A percentile compares a stretch with the other conserved stretches of the same genome.
These are phyloP conservation scores for Knufia fluminis DNA, from an alignment of 2,329 filamentous ascomycete genomes.

Conservation along the genomic window DNA sequence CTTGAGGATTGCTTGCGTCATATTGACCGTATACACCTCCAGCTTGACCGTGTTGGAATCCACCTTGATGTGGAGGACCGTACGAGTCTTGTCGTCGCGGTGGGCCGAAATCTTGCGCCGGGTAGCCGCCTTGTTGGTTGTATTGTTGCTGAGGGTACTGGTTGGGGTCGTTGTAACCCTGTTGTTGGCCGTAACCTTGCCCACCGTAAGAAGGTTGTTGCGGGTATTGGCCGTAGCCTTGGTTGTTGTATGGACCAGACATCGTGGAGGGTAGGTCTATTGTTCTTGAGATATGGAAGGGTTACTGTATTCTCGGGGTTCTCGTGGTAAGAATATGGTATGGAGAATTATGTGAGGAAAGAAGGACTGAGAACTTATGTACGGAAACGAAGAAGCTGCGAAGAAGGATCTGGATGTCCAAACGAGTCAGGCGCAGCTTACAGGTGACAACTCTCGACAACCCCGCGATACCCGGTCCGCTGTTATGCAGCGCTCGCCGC, in stretches of 20 bases:
- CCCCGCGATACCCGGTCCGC: not conserved
- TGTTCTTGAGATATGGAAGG: not conserved
- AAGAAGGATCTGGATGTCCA: not conserved
- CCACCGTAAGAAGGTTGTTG: conserved; percentile 27
- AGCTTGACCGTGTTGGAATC: conserved; percentile 40
- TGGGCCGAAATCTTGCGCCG: conserved; percentile 35
- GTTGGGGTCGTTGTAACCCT: conserved; percentile 26
- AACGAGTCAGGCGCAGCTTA: not conserved
- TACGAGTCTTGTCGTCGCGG: conserved; percentile 31
- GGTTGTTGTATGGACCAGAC: conserved; percentile 47
- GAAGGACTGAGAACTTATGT: not conserved
- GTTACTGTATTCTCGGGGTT: not conserved
- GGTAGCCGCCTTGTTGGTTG: conserved; percentile 25
- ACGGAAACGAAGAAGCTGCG: not conserved
- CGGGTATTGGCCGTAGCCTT: conserved; percentile 22
- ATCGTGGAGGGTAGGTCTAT: conserved; percentile 27
- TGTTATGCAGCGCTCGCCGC: not conserved
- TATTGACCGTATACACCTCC: conserved; percentile 28
- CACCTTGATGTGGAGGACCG: conserved; percentile 32
- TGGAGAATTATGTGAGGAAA: not conserved
- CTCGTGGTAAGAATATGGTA: not conserved
- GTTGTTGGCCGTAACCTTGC: conserved; percentile 19
- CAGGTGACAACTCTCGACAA: not conserved
- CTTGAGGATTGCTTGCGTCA: conserved; percentile 28
- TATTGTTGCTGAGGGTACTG: conserved; percentile 26